Percentiles rank a stretch among this genome's conserved stretches.
Evolutionary conservation across 1,284 basidiomycete species (phyloP).

Genomic region (Abortiporus biennis): DNA sequence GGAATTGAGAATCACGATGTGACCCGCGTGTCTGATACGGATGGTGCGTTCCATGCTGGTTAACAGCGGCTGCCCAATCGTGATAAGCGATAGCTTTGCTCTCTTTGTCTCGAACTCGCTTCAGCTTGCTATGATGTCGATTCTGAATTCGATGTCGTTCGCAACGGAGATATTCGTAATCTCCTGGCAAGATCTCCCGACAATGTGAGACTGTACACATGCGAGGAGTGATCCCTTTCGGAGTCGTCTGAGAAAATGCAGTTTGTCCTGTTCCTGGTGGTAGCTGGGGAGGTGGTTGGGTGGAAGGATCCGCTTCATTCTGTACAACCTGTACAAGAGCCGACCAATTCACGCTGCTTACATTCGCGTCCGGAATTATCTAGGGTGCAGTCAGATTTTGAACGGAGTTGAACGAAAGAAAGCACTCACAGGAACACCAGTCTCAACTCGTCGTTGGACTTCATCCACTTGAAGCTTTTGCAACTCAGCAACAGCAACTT

Average conservation of each 20-base stretch:
- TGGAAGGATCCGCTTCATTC: neutral
- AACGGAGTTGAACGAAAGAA: neutral
- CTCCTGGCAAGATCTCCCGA: constrained; percentile 39
- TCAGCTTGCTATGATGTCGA: constrained; percentile 45
- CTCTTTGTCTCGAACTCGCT: constrained; percentile 41
- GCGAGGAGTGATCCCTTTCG: constrained; percentile 22
- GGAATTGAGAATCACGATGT: too few relatives aligned
- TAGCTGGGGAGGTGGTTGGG: neutral
- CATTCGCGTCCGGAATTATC: too few relatives aligned
- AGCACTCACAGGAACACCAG: constrained; percentile 28
- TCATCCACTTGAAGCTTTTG: constrained; percentile 30
- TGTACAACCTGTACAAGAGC: neutral
- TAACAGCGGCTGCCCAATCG: constrained; percentile 20
- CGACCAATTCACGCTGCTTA: too few relatives aligned
- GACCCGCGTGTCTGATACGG: too few relatives aligned
- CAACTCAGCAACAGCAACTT: constrained; percentile 36
- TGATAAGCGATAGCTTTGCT: constrained; percentile 29
- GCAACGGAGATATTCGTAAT: constrained; percentile 46
- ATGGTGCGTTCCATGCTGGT: constrained; percentile 4
- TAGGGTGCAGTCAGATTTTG: too few relatives aligned
- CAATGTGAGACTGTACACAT: constrained; percentile 58
- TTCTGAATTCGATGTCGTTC: constrained; percentile 50
- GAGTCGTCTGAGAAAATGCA: neutral
- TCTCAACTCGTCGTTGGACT: constrained; percentile 29
- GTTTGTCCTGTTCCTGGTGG: neutral